phyloP scores from a whole-genome alignment of 192 early-diverging fungal genomes.

The Coemansia sp. region DNA sequence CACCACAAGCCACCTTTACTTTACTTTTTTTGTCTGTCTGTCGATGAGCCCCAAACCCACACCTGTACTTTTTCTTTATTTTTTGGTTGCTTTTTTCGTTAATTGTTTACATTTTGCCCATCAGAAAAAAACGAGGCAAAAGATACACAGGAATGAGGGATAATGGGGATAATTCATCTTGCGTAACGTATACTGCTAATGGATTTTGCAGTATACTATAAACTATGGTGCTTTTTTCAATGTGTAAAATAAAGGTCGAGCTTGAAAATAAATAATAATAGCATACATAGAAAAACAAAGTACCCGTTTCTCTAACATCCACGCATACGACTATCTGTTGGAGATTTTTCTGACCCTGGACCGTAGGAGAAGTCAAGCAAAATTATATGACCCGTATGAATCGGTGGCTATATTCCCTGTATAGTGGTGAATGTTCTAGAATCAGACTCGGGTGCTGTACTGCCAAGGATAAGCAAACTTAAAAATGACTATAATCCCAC shows the following conservation, averaged over 20 bases:
- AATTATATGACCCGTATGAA: no score
- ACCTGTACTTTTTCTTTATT: not conserved
- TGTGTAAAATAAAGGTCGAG: no score
- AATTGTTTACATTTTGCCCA: slow-evolving; percentile 4
- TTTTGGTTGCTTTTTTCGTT: not conserved
- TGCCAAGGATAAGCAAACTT: not conserved
- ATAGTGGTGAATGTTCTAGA: not conserved
- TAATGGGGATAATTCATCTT: not conserved
- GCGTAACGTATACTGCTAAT: not conserved
- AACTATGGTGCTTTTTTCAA: slow-evolving; percentile 3
- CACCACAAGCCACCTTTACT: not conserved
- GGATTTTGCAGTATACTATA: not conserved
- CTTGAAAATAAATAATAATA: not conserved
- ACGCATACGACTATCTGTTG: not conserved
- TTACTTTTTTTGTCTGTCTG: not conserved
- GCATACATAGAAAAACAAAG: not conserved
- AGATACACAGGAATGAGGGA: not conserved
- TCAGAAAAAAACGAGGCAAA: not conserved
- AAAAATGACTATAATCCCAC: not conserved
- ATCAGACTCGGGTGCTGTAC: not conserved
- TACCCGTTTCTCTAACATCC: not conserved
- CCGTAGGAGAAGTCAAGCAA: not conserved
- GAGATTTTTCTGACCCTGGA: not conserved
- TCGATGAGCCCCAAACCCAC: not conserved
- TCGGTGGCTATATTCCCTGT: not conserved